These are phyloP conservation scores for Sarocladiaceae sp. DNA, from an alignment of 2,329 filamentous ascomycete species.

Conservation along the genomic window DNA sequence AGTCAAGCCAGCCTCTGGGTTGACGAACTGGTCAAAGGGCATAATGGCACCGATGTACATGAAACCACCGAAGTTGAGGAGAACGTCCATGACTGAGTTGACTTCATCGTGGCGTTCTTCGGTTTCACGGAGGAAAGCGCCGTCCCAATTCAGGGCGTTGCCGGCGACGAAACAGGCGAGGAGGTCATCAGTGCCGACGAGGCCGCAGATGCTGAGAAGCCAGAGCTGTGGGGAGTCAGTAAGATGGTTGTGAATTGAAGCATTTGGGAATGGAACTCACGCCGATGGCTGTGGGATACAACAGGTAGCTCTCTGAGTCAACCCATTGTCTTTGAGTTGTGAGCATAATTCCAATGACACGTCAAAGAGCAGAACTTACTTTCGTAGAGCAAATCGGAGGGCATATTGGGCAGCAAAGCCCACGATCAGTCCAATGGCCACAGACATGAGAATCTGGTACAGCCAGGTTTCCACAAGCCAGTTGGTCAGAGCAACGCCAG, in stretches of 20 bases:
- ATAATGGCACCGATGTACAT: slow-evolving; percentile 54
- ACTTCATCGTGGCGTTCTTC: slow-evolving; percentile 56
- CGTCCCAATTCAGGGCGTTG: slow-evolving; percentile 58
- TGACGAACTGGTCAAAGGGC: slow-evolving; percentile 51
- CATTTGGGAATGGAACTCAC: slow-evolving; percentile 47
- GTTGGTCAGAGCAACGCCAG: slow-evolving; percentile 46
- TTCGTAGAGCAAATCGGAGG: slow-evolving; percentile 37
- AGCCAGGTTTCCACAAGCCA: slow-evolving; percentile 59
- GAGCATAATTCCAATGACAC: not conserved
- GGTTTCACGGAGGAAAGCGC: slow-evolving; percentile 51
- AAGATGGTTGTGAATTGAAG: no score
- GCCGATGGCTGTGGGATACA: no score
- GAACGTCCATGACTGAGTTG: slow-evolving; percentile 52
- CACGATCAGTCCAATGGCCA: slow-evolving; percentile 46
- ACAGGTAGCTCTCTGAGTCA: slow-evolving; percentile 50
- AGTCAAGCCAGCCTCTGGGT: slow-evolving; percentile 49
- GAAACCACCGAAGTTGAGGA: slow-evolving; percentile 58
- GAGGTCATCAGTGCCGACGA: slow-evolving; percentile 55
- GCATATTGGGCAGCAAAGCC: slow-evolving; percentile 44
- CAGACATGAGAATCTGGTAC: slow-evolving; percentile 52
- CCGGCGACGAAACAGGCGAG: slow-evolving; percentile 59
- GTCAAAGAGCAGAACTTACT: slow-evolving; percentile 15
- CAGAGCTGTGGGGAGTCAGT: no score
- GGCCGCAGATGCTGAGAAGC: slow-evolving; percentile 52
- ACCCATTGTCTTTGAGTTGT: slow-evolving; percentile 49